Evolutionary conservation across 148 eudicot species (phyloP).

Genomic region (Camellia lanceoleosa): DNA sequence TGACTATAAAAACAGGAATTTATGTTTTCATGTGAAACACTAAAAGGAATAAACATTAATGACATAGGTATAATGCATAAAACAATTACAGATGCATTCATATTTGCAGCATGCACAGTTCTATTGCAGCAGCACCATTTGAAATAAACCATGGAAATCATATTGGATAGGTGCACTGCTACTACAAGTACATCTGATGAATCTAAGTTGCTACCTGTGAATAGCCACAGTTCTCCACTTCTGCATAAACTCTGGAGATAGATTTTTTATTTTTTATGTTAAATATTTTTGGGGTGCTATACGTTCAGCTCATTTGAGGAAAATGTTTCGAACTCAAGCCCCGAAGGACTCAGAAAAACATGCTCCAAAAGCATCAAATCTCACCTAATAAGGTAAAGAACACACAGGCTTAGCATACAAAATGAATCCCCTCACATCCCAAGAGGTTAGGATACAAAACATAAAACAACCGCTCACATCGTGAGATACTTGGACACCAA

Average conservation of each 20-base stretch:
- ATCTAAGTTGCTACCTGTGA: background rate
- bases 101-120: background rate
- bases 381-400: too few relatives aligned
- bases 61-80: background rate
- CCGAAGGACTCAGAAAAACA: too few relatives aligned
- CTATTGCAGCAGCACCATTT: background rate
- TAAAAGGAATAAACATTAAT: background rate
- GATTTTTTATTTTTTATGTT: background rate
- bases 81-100: background rate
- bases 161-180: background rate
- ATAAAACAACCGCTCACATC: too few relatives aligned
- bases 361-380: too few relatives aligned
- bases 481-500: too few relatives aligned
- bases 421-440: too few relatives aligned
- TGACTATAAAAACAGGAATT: slow-evolving; percentile 1
- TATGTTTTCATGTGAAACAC: background rate
- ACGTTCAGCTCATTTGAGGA: background rate
- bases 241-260: background rate
- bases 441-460: too few relatives aligned
- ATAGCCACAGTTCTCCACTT: background rate
- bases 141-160: background rate
- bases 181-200: background rate
- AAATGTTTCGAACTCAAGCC: background rate
- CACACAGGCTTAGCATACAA: too few relatives aligned
- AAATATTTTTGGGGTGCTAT: background rate